These are phyloP conservation scores for Candida khao-thaluensis DNA, from an alignment of 805 yeast genomes.

Conservation along the genomic window DNA sequence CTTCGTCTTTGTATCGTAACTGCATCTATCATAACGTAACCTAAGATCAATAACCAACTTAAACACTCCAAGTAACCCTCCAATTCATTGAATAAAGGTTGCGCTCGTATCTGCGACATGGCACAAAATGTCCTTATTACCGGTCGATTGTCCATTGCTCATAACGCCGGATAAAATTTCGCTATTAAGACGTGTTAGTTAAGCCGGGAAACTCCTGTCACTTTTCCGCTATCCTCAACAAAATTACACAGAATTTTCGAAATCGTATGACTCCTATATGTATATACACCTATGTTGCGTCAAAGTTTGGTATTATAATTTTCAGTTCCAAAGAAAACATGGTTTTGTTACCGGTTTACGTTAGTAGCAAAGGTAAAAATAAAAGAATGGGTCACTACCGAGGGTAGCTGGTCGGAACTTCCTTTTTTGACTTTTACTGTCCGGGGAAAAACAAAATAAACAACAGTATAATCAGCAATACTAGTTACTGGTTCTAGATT, in stretches of 20 bases:
- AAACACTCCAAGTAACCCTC: not conserved
- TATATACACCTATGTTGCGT: not conserved
- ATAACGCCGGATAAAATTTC: constrained; percentile 4
- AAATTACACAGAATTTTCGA: not conserved
- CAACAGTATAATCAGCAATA: too few species aligned
- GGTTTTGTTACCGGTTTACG: constrained; percentile 1
- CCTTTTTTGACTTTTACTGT: not conserved
- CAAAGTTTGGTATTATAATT: too few species aligned
- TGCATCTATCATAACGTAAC: constrained; percentile 1
- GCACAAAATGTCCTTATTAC: not conserved
- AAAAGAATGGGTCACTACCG: not conserved
- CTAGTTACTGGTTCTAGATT: too few species aligned
- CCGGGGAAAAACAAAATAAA: not conserved
- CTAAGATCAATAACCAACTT: not conserved
- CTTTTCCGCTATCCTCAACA: not conserved
- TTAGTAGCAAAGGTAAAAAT: constrained; percentile 3
- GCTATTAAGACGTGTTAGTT: too few species aligned
- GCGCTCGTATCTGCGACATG: constrained; percentile 5
- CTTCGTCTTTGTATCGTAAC: constrained; percentile 2
- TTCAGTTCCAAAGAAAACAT: too few species aligned
- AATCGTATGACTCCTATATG: not conserved
- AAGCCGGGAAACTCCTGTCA: too few species aligned
- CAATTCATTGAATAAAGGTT: not conserved
- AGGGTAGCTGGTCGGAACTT: constrained; percentile 4
- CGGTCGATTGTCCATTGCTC: not conserved